phyloP scores from a whole-genome alignment of 2,329 filamentous ascomycete species.

The Didymella sp. region DNA sequence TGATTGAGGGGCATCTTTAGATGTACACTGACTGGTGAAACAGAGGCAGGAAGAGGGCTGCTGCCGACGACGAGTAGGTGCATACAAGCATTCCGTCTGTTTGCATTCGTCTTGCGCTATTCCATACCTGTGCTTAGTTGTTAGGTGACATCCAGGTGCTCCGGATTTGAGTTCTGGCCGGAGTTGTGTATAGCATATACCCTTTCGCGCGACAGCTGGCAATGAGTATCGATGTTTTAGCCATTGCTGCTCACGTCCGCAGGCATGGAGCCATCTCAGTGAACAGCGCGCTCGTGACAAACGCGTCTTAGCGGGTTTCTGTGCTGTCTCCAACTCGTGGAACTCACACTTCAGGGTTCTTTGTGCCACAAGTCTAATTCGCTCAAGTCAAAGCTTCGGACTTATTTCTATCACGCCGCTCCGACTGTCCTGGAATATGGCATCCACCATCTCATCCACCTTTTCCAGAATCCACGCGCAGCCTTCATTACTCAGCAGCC shows the following conservation, averaged over 20 bases:
- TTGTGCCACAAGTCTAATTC: background rate
- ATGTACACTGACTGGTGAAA: conserved; percentile 13
- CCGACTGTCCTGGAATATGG: background rate
- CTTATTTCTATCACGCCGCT: background rate
- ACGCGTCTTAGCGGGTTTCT: background rate
- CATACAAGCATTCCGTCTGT: background rate
- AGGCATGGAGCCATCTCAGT: background rate
- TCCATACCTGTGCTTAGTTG: background rate
- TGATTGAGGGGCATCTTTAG: too few species aligned
- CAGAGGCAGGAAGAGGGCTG: conserved; percentile 38
- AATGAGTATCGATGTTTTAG: background rate
- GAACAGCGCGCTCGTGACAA: background rate
- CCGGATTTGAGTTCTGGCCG: background rate
- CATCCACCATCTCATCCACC: conserved; percentile 63
- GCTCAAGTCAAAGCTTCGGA: background rate
- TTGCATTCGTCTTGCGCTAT: background rate
- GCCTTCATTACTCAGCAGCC: conserved; percentile 69
- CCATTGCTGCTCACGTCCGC: background rate
- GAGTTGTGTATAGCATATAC: conserved; percentile 18
- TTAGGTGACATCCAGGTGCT: background rate
- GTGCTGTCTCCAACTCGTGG: too few species aligned
- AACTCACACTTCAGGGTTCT: too few species aligned
- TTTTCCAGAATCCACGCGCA: conserved; percentile 66
- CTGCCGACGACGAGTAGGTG: conserved; percentile 27
- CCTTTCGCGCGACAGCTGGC: conserved; percentile 1